Evolutionary conservation across 257 asterid genomes (phyloP).

Genomic region (Lithospermum erythrorhizon): DNA sequence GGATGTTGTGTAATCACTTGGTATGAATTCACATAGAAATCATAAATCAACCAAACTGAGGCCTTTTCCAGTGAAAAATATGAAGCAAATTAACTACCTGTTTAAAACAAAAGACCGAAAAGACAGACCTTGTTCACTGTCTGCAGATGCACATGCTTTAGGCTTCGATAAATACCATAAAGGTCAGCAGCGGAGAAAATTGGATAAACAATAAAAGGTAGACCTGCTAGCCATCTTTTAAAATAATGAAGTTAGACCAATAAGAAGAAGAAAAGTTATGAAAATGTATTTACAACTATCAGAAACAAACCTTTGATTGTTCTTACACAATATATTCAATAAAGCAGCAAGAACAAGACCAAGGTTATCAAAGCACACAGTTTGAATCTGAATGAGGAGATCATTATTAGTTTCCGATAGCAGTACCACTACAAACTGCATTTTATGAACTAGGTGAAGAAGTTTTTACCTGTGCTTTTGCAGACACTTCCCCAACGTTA

Average conservation of each 20-base stretch:
- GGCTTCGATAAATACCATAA: slow-evolving; percentile 78
- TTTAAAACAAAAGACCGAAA: slow-evolving; percentile 14
- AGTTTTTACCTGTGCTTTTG: slow-evolving; percentile 65
- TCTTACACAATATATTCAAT: slow-evolving; percentile 47
- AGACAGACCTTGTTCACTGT: slow-evolving; percentile 80
- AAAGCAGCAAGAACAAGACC: slow-evolving; percentile 86
- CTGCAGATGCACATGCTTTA: slow-evolving; percentile 89
- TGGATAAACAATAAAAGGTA: slow-evolving; percentile 76
- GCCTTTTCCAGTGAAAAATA: too few species aligned
- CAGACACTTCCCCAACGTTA: slow-evolving; percentile 92
- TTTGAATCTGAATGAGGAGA: slow-evolving; percentile 63
- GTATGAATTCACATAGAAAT: too few species aligned
- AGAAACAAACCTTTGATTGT: slow-evolving; percentile 54
- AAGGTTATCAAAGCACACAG: slow-evolving; percentile 88
- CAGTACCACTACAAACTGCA: neutral
- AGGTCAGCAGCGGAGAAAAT: slow-evolving; percentile 74
- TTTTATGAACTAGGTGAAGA: neutral
- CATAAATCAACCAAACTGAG: too few species aligned
- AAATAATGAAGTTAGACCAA: slow-evolving; percentile 17
- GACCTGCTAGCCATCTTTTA: slow-evolving; percentile 62
- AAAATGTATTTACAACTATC: neutral
- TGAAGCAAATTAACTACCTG: too few species aligned
- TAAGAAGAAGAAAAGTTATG: neutral
- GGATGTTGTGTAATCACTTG: neutral
- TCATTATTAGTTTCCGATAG: slow-evolving; percentile 15